Evolutionary conservation across 805 yeast species (phyloP).

Genomic region (Metschnikowia shivogae): DNA sequence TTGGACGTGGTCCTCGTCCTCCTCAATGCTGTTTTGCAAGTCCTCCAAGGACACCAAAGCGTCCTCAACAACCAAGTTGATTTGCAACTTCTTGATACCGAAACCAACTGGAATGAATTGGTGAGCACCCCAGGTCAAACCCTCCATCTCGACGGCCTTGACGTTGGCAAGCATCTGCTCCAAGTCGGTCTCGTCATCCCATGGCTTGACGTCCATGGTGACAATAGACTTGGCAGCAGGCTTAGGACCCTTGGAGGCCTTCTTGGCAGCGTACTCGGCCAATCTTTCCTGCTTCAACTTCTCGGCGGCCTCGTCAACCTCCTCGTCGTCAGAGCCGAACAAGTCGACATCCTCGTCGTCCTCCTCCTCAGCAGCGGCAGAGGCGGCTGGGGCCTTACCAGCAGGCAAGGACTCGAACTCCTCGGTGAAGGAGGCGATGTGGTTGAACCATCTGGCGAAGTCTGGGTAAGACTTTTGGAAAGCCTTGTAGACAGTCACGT

Average conservation of each 20-base stretch:
- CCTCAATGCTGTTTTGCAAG: constrained; percentile 72
- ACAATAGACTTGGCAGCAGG: constrained; percentile 98
- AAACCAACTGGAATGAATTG: constrained; percentile 95
- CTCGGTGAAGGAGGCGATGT: constrained; percentile 88
- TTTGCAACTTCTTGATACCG: constrained; percentile 99
- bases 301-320: constrained; percentile 96
- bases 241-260: constrained; percentile 95
- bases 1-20: constrained; percentile 98
- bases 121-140: constrained; percentile 98
- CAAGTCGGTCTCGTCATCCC: constrained; percentile 99
- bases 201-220: constrained; percentile 97
- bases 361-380: constrained; percentile 57
- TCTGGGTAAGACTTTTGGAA: constrained; percentile 89
- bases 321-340: constrained; percentile 92
- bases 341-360: constrained; percentile 92
- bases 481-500: constrained; percentile 90
- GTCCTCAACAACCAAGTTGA: constrained; percentile 97
- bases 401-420: constrained; percentile 83
- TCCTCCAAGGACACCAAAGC: constrained; percentile 91
- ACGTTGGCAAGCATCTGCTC: constrained; percentile 84
- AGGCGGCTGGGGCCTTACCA: constrained; percentile 57
- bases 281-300: constrained; percentile 95
- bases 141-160: constrained; percentile 81
- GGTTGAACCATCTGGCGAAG: constrained; percentile 98
- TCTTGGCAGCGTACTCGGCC: constrained; percentile 96